A percentile compares a stretch with the other conserved stretches of the same genome.
Conservation (phyloP, 75 land plant species). For the Cunninghamia lanceolata region DNA sequence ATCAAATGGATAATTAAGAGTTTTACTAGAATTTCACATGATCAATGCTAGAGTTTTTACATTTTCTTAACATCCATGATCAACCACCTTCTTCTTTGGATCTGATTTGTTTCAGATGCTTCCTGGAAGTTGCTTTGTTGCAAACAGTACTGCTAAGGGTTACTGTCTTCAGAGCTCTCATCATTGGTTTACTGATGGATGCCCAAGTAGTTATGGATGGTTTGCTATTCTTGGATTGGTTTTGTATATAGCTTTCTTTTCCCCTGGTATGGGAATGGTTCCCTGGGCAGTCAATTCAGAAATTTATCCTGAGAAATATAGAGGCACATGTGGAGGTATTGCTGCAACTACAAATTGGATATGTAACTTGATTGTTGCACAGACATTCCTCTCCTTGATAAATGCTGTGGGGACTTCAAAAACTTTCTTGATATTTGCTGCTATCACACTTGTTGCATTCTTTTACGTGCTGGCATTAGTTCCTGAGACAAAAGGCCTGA, state of each 20-base stretch:
- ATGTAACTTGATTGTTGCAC: conserved; percentile 82
- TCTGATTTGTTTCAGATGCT: conserved; percentile 29
- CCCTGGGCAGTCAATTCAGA: conserved; percentile 98
- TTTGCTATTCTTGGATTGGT: conserved; percentile 77
- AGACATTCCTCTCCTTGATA: conserved; percentile 76
- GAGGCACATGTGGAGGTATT: conserved; percentile 91
- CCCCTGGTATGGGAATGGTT: conserved; percentile 98
- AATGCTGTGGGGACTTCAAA: conserved; percentile 58
- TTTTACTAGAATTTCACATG: not conserved
- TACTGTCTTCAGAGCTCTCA: conserved; percentile 15
- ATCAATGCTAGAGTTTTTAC: not conserved
- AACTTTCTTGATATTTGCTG: conserved; percentile 73
- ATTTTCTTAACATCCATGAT: not conserved
- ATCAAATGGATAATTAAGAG: not conserved
- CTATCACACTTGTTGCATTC: conserved; percentile 60
- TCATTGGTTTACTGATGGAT: conserved; percentile 30
- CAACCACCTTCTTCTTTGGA: not conserved
- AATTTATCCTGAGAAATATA: conserved; percentile 80
- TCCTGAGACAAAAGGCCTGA: conserved; percentile 92
- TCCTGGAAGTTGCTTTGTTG: conserved; percentile 36
- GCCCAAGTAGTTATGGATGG: conserved; percentile 67
- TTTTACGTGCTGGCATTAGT: conserved; percentile 67
- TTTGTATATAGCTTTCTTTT: conserved; percentile 72
- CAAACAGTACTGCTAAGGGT: not conserved
- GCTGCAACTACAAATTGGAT: conserved; percentile 96